Base-by-base conservation (phyloP, 2,329 filamentous ascomycete genomes). In the Xylaria sp. region DNA sequence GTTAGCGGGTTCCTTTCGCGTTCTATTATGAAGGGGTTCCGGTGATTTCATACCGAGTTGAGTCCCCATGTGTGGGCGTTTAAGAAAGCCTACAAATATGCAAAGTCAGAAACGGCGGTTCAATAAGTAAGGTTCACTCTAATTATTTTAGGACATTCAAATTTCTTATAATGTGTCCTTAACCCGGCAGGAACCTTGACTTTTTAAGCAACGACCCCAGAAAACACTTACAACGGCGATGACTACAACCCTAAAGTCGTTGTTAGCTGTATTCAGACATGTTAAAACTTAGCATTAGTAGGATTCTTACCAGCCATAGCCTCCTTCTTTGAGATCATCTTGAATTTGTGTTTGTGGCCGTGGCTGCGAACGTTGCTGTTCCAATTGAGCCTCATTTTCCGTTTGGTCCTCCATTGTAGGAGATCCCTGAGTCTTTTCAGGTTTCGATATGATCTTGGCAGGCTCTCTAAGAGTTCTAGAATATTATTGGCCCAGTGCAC, bases 1-100 rank as follows among this genome's bases (percentile, higher is more conserved):
- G 36, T 76, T 69, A 76, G 71, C 38, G 31, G 60, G 36, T 36
- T 54, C 17, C 42, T 65, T 48, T 36, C 28, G 15, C 20, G 20
- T 40, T 60, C 53, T 70, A 15, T 68, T 40, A 36, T 49, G 26
- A 31, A 9, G 2, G 44, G 38, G 56, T 53, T 31, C 59, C 28
- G n/a, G 38, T 40, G 15, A 38, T 58, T 20, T 74, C 85, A 65
- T 72, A 88, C 86, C 65, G 86, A 88, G 77, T 93, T 93, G 69
- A 93, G 81, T 7, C 91, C 91, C 91, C 91, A 93, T 0, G 91
- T 93, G 76, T 93, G 90, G 7, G 85, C 88, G 75, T 92, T 92
- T 66, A 92, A 85, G 69, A 88, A 78, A 26, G 54, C 59, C 68
- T 70, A 26, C n/a, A 36, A 36, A n/a, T 7, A 38, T n/a, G 20